These are phyloP conservation scores for Helichrysum umbraculigerum DNA, from an alignment of 129 eudicot genomes.

Conservation along the genomic window DNA sequence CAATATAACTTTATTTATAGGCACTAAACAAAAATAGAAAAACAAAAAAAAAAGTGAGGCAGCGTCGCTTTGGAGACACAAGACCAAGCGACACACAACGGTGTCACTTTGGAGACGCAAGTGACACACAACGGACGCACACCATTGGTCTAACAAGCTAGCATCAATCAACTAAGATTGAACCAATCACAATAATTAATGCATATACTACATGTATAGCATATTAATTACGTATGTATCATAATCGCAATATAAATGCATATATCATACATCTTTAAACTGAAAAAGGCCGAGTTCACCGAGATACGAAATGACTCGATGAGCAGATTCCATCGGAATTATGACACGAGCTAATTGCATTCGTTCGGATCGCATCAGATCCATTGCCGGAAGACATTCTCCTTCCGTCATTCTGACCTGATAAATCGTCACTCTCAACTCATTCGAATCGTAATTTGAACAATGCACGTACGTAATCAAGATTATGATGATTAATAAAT, in stretches of 20 bases:
- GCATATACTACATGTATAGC: not conserved
- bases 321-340: conserved; percentile 77
- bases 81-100: no score
- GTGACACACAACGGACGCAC: no score
- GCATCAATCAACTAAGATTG: conserved; percentile 16
- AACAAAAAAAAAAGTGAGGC: no score
- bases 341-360: conserved; percentile 83
- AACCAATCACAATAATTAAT: not conserved
- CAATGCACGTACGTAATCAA: not conserved
- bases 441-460: conserved; percentile 7
- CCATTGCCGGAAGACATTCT: conserved; percentile 55
- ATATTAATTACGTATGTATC: not conserved
- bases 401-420: conserved; percentile 36
- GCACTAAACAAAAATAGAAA: no score
- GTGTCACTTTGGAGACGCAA: no score
- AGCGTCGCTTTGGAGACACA: no score
- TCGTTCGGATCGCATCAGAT: conserved; percentile 74
- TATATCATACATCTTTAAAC: conserved; percentile 72
- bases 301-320: conserved; percentile 73
- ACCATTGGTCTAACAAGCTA: not conserved
- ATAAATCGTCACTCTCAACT: conserved; percentile 16
- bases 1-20: no score
- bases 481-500: not conserved
- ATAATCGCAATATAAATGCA: not conserved
- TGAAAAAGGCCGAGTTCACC: conserved; percentile 82